phyloP scores from a whole-genome alignment of 2,329 filamentous ascomycete genomes.

The Neoscytalidium dimidiatum region DNA sequence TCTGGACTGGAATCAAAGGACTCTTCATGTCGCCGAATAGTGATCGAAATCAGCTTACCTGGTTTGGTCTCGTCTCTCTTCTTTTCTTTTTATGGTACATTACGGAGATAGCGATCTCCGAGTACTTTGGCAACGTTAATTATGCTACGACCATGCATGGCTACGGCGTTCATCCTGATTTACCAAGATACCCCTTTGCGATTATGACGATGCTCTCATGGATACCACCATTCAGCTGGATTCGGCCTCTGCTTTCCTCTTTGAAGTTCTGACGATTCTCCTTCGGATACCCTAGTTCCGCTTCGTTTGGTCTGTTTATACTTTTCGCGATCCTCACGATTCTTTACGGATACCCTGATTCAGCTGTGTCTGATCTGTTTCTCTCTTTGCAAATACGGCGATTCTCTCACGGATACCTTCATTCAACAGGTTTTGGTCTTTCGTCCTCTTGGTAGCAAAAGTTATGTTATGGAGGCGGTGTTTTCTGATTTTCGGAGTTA shows the following conservation, averaged over 20 bases:
- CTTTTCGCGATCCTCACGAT: too few species aligned
- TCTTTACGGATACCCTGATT: background rate
- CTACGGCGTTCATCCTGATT: conserved; percentile 53
- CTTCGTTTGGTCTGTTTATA: background rate
- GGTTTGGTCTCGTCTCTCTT: conserved; percentile 18
- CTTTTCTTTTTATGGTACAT: conserved; percentile 1
- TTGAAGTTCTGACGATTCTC: background rate
- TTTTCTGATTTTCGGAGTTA: too few species aligned
- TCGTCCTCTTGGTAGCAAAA: too few species aligned
- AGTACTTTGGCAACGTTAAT: conserved; percentile 53
- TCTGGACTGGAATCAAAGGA: conserved; percentile 28
- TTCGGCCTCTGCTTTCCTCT: too few species aligned
- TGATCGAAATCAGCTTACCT: conserved; percentile 2
- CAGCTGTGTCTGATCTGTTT: too few species aligned
- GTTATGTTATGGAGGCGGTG: too few species aligned
- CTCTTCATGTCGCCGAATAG: conserved; percentile 30
- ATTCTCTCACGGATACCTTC: too few species aligned
- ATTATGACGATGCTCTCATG: conserved; percentile 54
- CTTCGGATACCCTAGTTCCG: too few species aligned
- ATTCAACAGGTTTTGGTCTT: too few species aligned
- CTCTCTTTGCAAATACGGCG: too few species aligned
- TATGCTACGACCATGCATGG: conserved; percentile 52
- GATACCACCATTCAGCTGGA: conserved; percentile 16
- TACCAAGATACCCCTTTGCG: conserved; percentile 57
- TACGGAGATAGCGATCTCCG: conserved; percentile 23